Base-by-base conservation (phyloP, 2,329 filamentous ascomycete genomes). In the Aureobasidium sp. region DNA sequence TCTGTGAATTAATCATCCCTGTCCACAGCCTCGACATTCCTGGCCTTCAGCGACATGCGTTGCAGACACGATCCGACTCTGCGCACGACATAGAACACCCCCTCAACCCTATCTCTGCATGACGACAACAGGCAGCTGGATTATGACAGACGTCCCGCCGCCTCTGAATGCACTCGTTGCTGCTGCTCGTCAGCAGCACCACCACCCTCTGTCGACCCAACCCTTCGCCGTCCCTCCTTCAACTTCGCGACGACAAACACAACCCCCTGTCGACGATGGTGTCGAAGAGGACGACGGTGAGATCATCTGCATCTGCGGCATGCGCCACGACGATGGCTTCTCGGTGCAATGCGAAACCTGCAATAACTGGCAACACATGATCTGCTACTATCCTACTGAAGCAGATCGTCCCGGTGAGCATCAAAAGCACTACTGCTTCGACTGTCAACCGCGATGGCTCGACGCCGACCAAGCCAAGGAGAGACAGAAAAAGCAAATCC, bases 281-380 rank as follows among this genome's bases (percentile, higher is more conserved):
- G 45, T 62, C 7, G 85, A 87, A 65, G 89, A 92, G 76, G 89
- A 93, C 75, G 88, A 88, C n/a, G 96, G 95, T 75, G 95, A 90
- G 63, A 97, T 97, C 79, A 96, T 95, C 81, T 99, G 94, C 83
- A 96, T 97, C 69, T 99, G 94, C 78, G 86, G 86, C 73, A 97
- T 89, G 76, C 80, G 86, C 74, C 91, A 96, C 79, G 94, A 99
- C 81, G 94, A 99, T 80, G 94, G 94, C 76, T 93, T 90, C 76
- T 99, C 94, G 63, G 95, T 99, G 65, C 91, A 92, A 76, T 99
- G 94, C 81, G 94, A 97, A 73, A 85, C 82, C 63, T 99, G 94
- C 81, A 90, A 96, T 73, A 94, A 91, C 54, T 99, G 94, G 94
- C 94, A 99, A 77, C 94, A 99, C 76, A 96, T 96, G 69, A 87